Conservation (phyloP, 768 basidiomycete species). For the Podaxis rugospora region DNA sequence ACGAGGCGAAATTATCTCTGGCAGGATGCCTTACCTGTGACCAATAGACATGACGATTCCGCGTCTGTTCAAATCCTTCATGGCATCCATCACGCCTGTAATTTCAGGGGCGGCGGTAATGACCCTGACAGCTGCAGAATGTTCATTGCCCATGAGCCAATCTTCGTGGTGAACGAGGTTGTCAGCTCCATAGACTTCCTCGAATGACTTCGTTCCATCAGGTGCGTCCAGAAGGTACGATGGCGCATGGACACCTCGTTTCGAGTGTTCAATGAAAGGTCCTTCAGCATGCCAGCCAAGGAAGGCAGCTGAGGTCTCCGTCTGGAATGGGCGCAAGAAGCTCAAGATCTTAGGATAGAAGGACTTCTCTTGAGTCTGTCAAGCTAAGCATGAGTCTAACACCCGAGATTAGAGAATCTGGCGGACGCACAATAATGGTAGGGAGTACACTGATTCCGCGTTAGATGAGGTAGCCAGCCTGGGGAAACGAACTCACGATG, state of each 20-base stretch:
- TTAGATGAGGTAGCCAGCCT: conserved; percentile 13
- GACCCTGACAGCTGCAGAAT: conserved; percentile 61
- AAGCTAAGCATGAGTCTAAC: neutral
- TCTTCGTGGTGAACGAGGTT: conserved; percentile 62
- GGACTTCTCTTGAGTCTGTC: conserved; percentile 73
- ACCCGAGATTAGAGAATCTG: neutral
- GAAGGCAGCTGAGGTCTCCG: conserved; percentile 60
- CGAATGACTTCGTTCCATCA: conserved; percentile 63
- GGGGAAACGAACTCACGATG: conserved; percentile 55
- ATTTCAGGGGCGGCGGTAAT: conserved; percentile 88
- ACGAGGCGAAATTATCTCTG: neutral
- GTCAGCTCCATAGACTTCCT: conserved; percentile 65
- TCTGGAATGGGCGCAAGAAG: conserved; percentile 65
- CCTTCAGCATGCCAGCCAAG: conserved; percentile 93
- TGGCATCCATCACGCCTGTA: conserved; percentile 71
- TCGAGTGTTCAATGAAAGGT: conserved; percentile 78
- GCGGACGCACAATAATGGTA: conserved; percentile 60
- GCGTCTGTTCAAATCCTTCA: conserved; percentile 52
- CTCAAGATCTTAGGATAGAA: conserved; percentile 68
- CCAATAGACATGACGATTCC: conserved; percentile 85
- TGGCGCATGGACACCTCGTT: conserved; percentile 79
- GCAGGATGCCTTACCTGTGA: conserved; percentile 56
- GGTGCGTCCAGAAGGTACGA: conserved; percentile 59
- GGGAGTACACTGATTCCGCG: conserved; percentile 43
- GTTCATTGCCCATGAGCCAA: conserved; percentile 52